Percentiles rank a stretch among this genome's conserved stretches.
Conservation (phyloP, 2,329 filamentous ascomycete species). For the Penicillium concentricum region DNA sequence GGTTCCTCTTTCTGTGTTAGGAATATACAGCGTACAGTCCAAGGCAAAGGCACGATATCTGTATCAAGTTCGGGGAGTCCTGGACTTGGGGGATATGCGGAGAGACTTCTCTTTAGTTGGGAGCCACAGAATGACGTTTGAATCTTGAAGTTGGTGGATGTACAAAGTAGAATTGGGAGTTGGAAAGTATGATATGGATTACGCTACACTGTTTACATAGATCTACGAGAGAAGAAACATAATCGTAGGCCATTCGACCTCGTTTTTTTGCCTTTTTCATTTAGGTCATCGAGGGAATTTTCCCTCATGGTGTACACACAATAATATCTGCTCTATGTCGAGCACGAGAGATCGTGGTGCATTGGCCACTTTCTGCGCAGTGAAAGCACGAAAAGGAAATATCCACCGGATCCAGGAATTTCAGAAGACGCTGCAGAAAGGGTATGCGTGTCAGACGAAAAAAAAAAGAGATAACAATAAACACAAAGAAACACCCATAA, state of each 20-base stretch:
- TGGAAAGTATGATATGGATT: too few species aligned
- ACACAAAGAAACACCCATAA: conserved; percentile 22
- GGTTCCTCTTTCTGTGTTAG: too few species aligned
- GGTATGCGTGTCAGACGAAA: conserved; percentile 18
- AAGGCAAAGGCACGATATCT: background rate
- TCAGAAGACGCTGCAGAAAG: conserved; percentile 22
- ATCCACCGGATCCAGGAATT: conserved; percentile 16
- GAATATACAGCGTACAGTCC: too few species aligned
- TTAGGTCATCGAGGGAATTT: conserved; percentile 9
- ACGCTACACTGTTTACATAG: background rate
- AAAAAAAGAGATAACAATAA: conserved; percentile 13
- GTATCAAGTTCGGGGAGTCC: background rate
- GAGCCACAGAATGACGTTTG: too few species aligned
- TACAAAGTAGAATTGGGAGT: too few species aligned
- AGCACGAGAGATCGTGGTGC: background rate
- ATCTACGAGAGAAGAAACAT: background rate
- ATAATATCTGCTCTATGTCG: background rate
- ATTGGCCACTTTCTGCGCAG: conserved; percentile 6
- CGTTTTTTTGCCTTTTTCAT: conserved; percentile 27
- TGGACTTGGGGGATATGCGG: too few species aligned
- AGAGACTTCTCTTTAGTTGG: too few species aligned
- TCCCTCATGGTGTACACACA: conserved; percentile 16
- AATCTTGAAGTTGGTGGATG: too few species aligned
- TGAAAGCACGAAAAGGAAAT: conserved; percentile 10
- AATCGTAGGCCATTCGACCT: conserved; percentile 17